Percentiles rank a stretch among this genome's conserved stretches.
phyloP scores from a whole-genome alignment of 768 basidiomycete species.

The Panaeolus cyanescens region DNA sequence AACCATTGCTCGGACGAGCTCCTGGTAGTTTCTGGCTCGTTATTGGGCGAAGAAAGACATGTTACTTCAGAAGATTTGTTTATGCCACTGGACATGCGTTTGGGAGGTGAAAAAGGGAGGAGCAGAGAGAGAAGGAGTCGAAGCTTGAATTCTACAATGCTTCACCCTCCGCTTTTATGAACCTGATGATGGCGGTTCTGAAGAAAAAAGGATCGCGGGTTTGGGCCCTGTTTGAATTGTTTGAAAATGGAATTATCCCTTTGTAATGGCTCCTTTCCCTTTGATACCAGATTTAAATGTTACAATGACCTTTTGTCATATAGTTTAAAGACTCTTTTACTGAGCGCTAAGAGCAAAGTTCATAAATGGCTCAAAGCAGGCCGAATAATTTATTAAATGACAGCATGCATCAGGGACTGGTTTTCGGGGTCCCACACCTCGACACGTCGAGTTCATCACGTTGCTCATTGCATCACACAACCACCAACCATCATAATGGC shows the following conservation, averaged over 20 bases:
- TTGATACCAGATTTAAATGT: no score
- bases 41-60: background rate
- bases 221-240: background rate
- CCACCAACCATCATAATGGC: constrained; percentile 49
- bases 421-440: constrained; percentile 13
- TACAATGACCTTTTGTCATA: background rate
- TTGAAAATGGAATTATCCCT: no score
- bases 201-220: background rate
- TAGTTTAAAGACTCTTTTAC: background rate
- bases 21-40: background rate
- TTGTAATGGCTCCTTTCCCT: no score
- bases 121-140: background rate
- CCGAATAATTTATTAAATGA: background rate
- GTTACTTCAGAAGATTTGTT: background rate
- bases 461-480: constrained; percentile 10
- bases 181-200: background rate
- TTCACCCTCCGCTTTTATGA: background rate
- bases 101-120: background rate
- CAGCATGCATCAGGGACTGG: background rate
- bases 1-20: background rate
- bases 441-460: constrained; percentile 15
- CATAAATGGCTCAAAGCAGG: background rate
- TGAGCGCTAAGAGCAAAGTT: background rate
- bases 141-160: background rate
- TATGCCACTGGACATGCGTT: background rate